phyloP scores from a whole-genome alignment of 345 rosid species.

The Angophora floribunda region DNA sequence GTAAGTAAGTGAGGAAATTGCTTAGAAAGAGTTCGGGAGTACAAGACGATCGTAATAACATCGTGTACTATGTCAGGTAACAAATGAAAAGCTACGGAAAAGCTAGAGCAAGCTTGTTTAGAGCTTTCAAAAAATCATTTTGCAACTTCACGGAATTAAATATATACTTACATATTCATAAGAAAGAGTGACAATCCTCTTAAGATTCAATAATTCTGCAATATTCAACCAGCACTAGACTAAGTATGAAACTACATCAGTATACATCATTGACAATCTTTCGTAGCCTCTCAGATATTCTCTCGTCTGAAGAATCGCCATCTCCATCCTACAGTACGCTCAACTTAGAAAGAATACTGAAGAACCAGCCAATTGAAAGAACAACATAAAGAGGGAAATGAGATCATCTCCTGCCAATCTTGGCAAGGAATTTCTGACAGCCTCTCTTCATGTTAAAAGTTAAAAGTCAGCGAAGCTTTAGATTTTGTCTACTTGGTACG shows the following conservation, averaged over 20 bases:
- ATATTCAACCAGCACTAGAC: not conserved
- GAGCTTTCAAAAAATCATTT: not conserved
- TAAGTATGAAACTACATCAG: not conserved
- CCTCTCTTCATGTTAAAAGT: not conserved
- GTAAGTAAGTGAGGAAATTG: not conserved
- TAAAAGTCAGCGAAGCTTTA: not conserved
- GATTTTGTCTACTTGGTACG: not conserved
- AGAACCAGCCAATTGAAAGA: not conserved
- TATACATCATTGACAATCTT: conserved; percentile 12
- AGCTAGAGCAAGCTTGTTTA: not conserved
- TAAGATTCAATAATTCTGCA: not conserved
- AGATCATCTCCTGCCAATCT: not conserved
- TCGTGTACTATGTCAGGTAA: not conserved
- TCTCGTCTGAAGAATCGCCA: conserved; percentile 7
- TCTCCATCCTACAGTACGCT: conserved; percentile 10
- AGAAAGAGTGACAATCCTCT: not conserved
- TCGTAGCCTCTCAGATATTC: conserved; percentile 19
- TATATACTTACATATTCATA: not conserved
- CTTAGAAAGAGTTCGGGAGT: not conserved
- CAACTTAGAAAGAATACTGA: not conserved
- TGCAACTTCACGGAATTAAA: not conserved
- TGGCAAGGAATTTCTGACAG: not conserved
- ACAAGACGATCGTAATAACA: not conserved
- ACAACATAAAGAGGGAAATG: not conserved
- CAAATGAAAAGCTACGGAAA: not conserved